Evolutionary conservation across 2,329 filamentous ascomycete species (phyloP).

Genomic region (Phoma sp.): DNA sequence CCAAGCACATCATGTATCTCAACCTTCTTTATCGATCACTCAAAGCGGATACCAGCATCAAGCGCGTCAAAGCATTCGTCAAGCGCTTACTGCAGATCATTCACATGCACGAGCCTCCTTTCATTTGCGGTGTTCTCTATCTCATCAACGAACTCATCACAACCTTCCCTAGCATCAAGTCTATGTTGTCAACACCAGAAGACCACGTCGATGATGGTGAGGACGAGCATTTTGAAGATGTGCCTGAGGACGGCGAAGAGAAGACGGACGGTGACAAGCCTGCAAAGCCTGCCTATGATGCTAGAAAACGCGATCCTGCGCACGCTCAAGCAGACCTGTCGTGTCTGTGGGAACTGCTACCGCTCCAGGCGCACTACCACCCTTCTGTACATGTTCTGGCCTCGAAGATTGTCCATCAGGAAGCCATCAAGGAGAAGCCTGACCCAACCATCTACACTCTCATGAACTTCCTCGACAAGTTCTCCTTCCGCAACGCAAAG

Average conservation of each 20-base stretch:
- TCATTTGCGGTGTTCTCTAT: conserved; percentile 91
- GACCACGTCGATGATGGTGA: conserved; percentile 79
- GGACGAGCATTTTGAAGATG: conserved; percentile 73
- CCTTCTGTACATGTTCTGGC: conserved; percentile 90
- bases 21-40: conserved; percentile 88
- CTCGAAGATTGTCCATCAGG: conserved; percentile 69
- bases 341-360: conserved; percentile 91
- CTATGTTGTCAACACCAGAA: conserved; percentile 71
- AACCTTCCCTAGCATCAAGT: conserved; percentile 79
- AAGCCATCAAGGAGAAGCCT: conserved; percentile 81
- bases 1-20: conserved; percentile 93
- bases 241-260: conserved; percentile 54
- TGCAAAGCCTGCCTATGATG: conserved; percentile 67
- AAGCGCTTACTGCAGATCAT: conserved; percentile 91
- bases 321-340: conserved; percentile 90
- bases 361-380: conserved; percentile 83
- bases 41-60: conserved; percentile 87
- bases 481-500: conserved; percentile 96
- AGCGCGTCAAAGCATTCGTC: conserved; percentile 92
- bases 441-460: conserved; percentile 89
- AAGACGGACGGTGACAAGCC: conserved; percentile 27
- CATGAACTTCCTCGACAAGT: conserved; percentile 95
- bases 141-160: conserved; percentile 80
- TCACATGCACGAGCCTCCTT: conserved; percentile 87
- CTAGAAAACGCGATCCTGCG: conserved; percentile 88